Evolutionary conservation across 2,329 filamentous ascomycete genomes (phyloP), one percentile per base, ranked within the genome.

Genomic region (Fusarium sp.): DNA sequence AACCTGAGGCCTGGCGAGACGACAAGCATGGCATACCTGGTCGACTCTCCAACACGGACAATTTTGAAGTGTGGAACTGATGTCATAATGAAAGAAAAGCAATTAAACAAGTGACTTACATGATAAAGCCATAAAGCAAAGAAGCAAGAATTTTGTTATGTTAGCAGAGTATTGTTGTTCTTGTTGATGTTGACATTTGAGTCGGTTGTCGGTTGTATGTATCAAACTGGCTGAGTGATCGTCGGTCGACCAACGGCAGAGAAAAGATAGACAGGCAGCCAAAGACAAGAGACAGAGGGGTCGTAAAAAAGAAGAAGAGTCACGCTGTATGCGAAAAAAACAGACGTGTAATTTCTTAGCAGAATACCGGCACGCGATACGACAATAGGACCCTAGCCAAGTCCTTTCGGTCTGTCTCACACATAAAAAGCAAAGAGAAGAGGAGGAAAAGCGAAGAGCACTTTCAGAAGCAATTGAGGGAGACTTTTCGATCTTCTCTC

Each of bases 101-200:
- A 69, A 54, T 53, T 52, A 32, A 42, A 24, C 44, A 46, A 46
- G 16, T 20, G 24, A 71, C 69, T 57, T 72, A 71, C 69, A 59
- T 58, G 60, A 59, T 24, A 65, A 67, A 69, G 53, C 69, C 69
- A 71, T 71, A 71, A 71, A 69, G 52, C 11, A 51, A 42, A 44
- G 30, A 45, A 32, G 41, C 5, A n/a, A 18, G 16, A 32, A 20
- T 61, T 40, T 40, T 44, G 34, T 25, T 18, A 12, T 52, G 34
- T 30, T 52, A 63, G 20, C 29, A 27, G 18, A 25, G 24, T 56
- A 27, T 57, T 20, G 55, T 55, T 55, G 54, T 60, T 56, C 34
- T 59, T 57, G 51, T 41, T 49, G 42, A 44, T 41, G 46, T 53
- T 65, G 41, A 37, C 45, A 46, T 51, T 65, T 45, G 18, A 52